Evolutionary conservation across 768 basidiomycete species (phyloP).

Genomic region (Cyclocybe aegerita): DNA sequence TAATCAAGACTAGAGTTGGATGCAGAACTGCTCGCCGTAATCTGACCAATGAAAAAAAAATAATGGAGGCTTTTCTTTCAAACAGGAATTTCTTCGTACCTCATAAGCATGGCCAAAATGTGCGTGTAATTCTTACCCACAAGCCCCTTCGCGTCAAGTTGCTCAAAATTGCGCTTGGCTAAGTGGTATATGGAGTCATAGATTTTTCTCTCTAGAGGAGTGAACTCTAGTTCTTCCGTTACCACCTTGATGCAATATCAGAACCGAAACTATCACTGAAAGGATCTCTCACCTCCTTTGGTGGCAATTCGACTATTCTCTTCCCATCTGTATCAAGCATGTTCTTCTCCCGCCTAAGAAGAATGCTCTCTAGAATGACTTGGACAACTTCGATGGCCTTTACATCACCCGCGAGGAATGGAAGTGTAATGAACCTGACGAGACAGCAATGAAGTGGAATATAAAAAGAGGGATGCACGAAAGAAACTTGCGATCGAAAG

Average conservation of each 20-base stretch:
- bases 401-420: conserved; percentile 87
- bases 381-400: conserved; percentile 96
- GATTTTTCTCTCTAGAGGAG: conserved; percentile 76
- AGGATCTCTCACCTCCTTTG: conserved; percentile 61
- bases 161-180: conserved; percentile 80
- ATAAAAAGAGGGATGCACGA: not conserved
- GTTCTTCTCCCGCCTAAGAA: conserved; percentile 89
- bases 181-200: conserved; percentile 85
- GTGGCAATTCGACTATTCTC: conserved; percentile 83
- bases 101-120: conserved; percentile 94
- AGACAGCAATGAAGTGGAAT: not conserved
- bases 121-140: conserved; percentile 81
- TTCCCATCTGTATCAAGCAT: conserved; percentile 88
- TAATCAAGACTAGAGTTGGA: conserved; percentile 74
- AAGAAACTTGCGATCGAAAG: conserved; percentile 74
- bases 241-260: conserved; percentile 42
- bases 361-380: conserved; percentile 84
- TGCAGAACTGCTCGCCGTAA: conserved; percentile 92
- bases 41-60: conserved; percentile 33
- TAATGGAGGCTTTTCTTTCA: not conserved
- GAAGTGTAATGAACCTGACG: conserved; percentile 81
- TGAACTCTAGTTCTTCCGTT: conserved; percentile 79
- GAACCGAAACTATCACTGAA: not conserved
- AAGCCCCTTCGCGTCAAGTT: conserved; percentile 74
- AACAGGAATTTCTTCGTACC: conserved; percentile 44